Percentiles rank a stretch among this genome's conserved stretches.
These are phyloP conservation scores for Allomyces javanicus DNA, from an alignment of 192 early-diverging fungal genomes.

Conservation along the genomic window DNA sequence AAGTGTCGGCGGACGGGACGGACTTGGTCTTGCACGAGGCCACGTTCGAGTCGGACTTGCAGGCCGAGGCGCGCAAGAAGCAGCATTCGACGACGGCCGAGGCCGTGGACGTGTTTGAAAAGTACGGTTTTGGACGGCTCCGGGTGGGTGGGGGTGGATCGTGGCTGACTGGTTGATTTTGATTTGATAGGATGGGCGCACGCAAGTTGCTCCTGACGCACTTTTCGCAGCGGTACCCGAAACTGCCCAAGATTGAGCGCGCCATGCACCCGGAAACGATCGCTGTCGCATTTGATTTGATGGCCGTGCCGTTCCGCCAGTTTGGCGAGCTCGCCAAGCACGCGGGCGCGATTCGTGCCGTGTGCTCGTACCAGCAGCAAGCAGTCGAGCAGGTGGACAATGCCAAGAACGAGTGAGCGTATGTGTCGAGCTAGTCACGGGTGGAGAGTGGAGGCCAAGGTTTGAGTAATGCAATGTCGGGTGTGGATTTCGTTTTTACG, in stretches of 20 bases:
- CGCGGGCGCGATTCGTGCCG: slow-evolving; percentile 25
- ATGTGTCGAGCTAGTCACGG: no score
- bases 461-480: no score
- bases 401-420: no score
- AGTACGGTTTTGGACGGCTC: no score
- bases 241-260: slow-evolving; percentile 40
- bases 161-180: not conserved
- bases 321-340: slow-evolving; percentile 26
- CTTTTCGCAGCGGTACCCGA: slow-evolving; percentile 89
- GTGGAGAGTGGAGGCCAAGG: no score
- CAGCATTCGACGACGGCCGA: slow-evolving; percentile 72
- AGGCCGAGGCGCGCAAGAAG: slow-evolving; percentile 52
- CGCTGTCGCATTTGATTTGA: slow-evolving; percentile 61
- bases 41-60: slow-evolving; percentile 55
- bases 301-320: slow-evolving; percentile 33
- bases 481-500: no score
- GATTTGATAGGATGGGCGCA: slow-evolving; percentile 53
- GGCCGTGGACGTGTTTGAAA: slow-evolving; percentile 26
- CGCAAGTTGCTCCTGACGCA: slow-evolving; percentile 73
- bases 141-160: no score
- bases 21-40: slow-evolving; percentile 77
- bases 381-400: no score
- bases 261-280: slow-evolving; percentile 17
- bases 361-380: slow-evolving; percentile 17
- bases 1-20: slow-evolving; percentile 25